Conservation (phyloP, 371 early-diverging fungal genomes). For the Mucor indicus region DNA sequence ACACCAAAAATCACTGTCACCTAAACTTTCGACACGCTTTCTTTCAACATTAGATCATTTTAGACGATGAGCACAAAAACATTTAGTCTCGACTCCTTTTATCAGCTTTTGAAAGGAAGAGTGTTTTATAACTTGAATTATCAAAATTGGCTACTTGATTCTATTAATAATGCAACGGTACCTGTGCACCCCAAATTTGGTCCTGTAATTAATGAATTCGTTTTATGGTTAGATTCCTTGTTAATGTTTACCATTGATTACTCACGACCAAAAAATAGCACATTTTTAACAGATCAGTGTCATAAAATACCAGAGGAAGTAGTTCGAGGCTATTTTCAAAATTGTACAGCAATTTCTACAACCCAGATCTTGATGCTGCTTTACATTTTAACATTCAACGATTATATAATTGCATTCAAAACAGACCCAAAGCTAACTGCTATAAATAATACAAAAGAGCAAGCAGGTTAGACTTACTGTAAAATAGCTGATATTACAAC, state of each 20-base stretch:
- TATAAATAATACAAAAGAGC: conserved; percentile 6
- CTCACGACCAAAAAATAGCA: too few relatives aligned
- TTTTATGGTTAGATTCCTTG: too few relatives aligned
- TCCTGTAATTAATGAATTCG: conserved; percentile 40
- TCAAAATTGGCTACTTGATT: conserved; percentile 32
- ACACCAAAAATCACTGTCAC: too few relatives aligned
- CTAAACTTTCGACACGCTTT: too few relatives aligned
- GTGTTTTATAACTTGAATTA: conserved; percentile 35
- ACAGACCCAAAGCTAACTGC: conserved; percentile 29
- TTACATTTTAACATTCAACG: conserved; percentile 42
- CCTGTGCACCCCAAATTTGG: conserved; percentile 34
- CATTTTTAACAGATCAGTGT: conserved; percentile 25
- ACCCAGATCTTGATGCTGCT: conserved; percentile 37
- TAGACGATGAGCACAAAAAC: conserved; percentile 14
- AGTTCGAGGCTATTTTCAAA: conserved; percentile 23
- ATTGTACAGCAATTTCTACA: conserved; percentile 23
- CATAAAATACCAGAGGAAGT: conserved; percentile 30
- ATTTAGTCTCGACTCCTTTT: conserved; percentile 36
- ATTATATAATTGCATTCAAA: conserved; percentile 31
- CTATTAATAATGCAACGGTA: conserved; percentile 30
- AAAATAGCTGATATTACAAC: too few relatives aligned
- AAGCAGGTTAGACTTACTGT: conserved; percentile 15
- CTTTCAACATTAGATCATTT: too few relatives aligned
- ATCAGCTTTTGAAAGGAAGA: conserved; percentile 30
- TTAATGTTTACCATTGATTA: too few relatives aligned